Evolutionary conservation across 2,329 filamentous ascomycete species (phyloP).

Genomic region (Sphaceloma murrayae): DNA sequence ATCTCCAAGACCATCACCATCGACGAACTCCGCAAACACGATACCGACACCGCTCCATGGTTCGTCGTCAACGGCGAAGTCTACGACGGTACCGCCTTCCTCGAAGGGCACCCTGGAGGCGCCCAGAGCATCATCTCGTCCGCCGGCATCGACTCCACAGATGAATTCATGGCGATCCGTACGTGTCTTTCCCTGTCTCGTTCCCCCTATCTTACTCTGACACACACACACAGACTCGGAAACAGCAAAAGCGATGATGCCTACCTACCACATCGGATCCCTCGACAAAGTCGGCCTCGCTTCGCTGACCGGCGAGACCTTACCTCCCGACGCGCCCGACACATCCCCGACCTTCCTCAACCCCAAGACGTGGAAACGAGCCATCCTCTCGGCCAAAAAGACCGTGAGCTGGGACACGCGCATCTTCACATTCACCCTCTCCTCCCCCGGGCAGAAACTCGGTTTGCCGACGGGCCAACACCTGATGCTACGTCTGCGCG

Average conservation of each 20-base stretch:
- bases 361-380: conserved; percentile 62
- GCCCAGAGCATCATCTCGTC: conserved; percentile 74
- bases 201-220: not conserved
- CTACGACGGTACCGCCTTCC: conserved; percentile 72
- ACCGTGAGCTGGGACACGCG: conserved; percentile 66
- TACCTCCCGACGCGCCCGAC: conserved; percentile 35
- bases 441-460: conserved; percentile 58
- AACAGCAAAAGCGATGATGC: conserved; percentile 86
- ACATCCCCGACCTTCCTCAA: conserved; percentile 57
- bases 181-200: conserved; percentile 34
- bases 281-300: conserved; percentile 53
- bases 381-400: conserved; percentile 58
- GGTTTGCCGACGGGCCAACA: conserved; percentile 81
- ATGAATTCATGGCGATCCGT: conserved; percentile 91
- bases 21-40: conserved; percentile 62
- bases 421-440: conserved; percentile 71
- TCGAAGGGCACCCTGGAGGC: conserved; percentile 77
- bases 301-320: conserved; percentile 40
- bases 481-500: conserved; percentile 69
- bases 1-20: conserved; percentile 55
- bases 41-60: conserved; percentile 60
- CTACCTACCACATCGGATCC: conserved; percentile 70
- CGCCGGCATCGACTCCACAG: conserved; percentile 71
- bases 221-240: conserved; percentile 70
- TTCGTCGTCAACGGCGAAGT: conserved; percentile 84